These are phyloP conservation scores for Alternaria infectoria DNA, from an alignment of 2,329 filamentous ascomycete genomes.

Conservation along the genomic window DNA sequence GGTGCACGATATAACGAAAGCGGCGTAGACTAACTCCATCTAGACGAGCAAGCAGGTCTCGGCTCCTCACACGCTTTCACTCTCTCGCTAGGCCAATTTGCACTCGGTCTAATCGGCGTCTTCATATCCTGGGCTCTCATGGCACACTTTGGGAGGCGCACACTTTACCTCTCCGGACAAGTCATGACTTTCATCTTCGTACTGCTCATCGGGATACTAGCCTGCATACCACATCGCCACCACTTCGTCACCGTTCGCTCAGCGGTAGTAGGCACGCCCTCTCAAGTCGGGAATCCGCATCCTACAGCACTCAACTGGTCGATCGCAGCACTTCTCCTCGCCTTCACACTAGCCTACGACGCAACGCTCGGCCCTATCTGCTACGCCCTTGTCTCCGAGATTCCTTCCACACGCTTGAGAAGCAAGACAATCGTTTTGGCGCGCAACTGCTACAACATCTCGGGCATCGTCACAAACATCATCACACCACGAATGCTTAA, in stretches of 20 bases:
- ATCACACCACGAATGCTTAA: conserved; percentile 66
- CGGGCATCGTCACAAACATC: conserved; percentile 79
- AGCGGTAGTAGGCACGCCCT: neutral
- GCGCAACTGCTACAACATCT: conserved; percentile 75
- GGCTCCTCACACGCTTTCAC: conserved; percentile 8
- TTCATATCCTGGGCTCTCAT: conserved; percentile 80
- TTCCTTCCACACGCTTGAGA: conserved; percentile 79
- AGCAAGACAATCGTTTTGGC: conserved; percentile 88
- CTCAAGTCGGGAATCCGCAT: neutral
- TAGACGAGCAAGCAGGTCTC: conserved; percentile 25
- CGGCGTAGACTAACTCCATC: neutral
- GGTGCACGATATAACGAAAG: fast-evolving
- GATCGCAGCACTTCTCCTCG: conserved; percentile 15
- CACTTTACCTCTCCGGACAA: conserved; percentile 72
- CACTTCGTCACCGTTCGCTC: neutral
- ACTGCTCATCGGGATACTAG: conserved; percentile 62
- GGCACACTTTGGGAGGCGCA: conserved; percentile 75
- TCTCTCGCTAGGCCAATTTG: conserved; percentile 14
- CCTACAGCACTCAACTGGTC: neutral
- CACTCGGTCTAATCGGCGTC: conserved; percentile 55
- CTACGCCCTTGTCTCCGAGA: conserved; percentile 77
- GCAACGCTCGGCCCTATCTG: conserved; percentile 46
- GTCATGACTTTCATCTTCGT: conserved; percentile 64
- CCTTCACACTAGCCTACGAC: conserved; percentile 19
- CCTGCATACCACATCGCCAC: conserved; percentile 51